A percentile compares a stretch with the other conserved stretches of the same genome.
phyloP scores from a whole-genome alignment of 441 rosid genomes.

The Populus trichocarpa region DNA sequence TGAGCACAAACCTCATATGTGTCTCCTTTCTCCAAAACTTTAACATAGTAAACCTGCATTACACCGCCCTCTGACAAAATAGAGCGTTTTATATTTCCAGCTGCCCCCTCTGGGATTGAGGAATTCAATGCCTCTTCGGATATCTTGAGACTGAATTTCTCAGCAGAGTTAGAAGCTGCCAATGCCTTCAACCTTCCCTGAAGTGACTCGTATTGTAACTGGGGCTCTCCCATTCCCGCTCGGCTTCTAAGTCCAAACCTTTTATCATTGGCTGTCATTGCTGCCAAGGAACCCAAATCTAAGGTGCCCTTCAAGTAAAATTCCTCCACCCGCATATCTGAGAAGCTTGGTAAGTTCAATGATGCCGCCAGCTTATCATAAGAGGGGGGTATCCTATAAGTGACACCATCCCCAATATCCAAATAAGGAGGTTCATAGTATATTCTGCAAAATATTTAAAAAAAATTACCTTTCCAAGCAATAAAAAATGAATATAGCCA shows the following conservation, averaged over 20 bases:
- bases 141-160: conserved; percentile 76
- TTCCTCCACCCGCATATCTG: conserved; percentile 81
- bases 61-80: conserved; percentile 94
- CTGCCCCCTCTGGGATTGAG: conserved; percentile 93
- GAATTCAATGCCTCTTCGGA: conserved; percentile 79
- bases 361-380: conserved; percentile 81
- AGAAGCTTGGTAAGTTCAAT: conserved; percentile 83
- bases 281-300: conserved; percentile 90
- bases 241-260: conserved; percentile 60
- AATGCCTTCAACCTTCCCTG: conserved; percentile 83
- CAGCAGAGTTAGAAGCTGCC: conserved; percentile 55
- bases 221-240: conserved; percentile 82
- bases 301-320: conserved; percentile 83
- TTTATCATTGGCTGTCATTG: conserved; percentile 70
- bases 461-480: conserved; percentile 10
- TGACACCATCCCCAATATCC: conserved; percentile 90
- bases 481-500: background rate
- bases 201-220: conserved; percentile 81
- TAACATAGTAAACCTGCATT: conserved; percentile 91
- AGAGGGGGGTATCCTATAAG: conserved; percentile 82
- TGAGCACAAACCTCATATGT: conserved; percentile 51
- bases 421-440: conserved; percentile 83
- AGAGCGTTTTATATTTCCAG: conserved; percentile 85
- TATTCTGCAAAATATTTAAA: conserved; percentile 48
- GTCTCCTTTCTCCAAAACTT: conserved; percentile 92